Evolutionary conservation across 2,329 filamentous ascomycete species (phyloP), one percentile per base, ranked within the genome.

Genomic region (Pseudocercospora eumusae): DNA sequence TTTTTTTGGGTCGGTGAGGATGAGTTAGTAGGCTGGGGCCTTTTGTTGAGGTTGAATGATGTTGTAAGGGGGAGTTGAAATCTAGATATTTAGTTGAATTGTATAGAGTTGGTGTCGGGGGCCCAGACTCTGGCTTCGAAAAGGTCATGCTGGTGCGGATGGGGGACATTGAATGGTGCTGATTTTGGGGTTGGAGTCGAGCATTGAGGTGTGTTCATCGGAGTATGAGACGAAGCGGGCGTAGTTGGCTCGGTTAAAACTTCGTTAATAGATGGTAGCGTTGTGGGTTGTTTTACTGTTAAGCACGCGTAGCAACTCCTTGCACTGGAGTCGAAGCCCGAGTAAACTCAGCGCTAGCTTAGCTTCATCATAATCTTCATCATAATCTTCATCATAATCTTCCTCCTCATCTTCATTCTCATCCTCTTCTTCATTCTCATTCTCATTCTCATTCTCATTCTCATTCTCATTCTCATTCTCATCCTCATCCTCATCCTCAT

Each of bases 121-220:
- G 59, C 36, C 60, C 60, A 62, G 40, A 62, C 59, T 15, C 59
- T 54, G 13, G 59, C 59, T 52, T 59, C 56, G 47, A 59, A 59
- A 10, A 45, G 25, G 27, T n/a, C 44, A 59, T 40, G 52, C 44
- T 8, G 56, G 56, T 31, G 44, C 47, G 11, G 57, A 27, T 27
- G 28, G 20, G 4, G 42, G 57, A 18, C 36, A n/a, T 40, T 40
- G 47, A 9, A 59, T 54, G 11, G 36, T 31, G 18, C 23, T 55
- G 20, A 55, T 20, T 42, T 40, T n/a, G 15, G 56, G 44, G 10
- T 21, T 44, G 13, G 18, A 7, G n/a, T 13, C 57, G 20, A 59
- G 18, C 44, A 59, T 53, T 6, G 31, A 25, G 31, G 25, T 21
- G 56, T 53, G 53, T 9, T 59, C 56, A 21, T 59, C 44, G 20